Percentiles rank a stretch among this genome's conserved stretches.
Evolutionary conservation across 2,329 filamentous ascomycete species (phyloP).

Genomic region (Aureobasidium sp.): DNA sequence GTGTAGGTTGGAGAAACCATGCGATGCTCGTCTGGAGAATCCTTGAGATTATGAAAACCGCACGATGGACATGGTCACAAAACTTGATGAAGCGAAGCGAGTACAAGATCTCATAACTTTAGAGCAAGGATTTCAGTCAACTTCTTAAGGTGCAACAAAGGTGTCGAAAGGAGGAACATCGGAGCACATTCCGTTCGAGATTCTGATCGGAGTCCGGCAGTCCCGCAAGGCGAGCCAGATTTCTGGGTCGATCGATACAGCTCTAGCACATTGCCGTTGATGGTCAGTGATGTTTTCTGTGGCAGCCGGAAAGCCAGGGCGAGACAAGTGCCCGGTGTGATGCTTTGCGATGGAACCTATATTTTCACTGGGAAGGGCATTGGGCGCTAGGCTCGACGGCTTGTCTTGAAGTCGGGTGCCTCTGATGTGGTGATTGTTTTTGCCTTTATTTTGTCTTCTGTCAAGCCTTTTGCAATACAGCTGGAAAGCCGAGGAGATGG

Average conservation of each 20-base stretch:
- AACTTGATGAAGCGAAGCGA: background rate
- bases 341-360: background rate
- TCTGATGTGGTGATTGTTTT: too few species aligned
- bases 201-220: background rate
- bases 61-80: background rate
- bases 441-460: too few species aligned
- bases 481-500: background rate
- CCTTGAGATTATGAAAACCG: background rate
- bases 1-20: too few species aligned
- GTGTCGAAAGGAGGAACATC: background rate
- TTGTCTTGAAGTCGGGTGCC: background rate
- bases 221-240: background rate
- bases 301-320: background rate
- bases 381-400: background rate
- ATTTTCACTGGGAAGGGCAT: background rate
- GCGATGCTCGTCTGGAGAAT: background rate
- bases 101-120: background rate
- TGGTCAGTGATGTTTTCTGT: background rate
- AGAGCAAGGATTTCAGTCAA: background rate
- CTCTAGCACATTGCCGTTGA: background rate
- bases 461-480: background rate
- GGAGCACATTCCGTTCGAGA: background rate
- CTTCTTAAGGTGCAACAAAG: background rate
- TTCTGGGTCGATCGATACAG: background rate
- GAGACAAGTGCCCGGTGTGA: background rate